Evolutionary conservation across 169 alveolate genomes (phyloP).

Genomic region (Eimeria maxima): DNA sequence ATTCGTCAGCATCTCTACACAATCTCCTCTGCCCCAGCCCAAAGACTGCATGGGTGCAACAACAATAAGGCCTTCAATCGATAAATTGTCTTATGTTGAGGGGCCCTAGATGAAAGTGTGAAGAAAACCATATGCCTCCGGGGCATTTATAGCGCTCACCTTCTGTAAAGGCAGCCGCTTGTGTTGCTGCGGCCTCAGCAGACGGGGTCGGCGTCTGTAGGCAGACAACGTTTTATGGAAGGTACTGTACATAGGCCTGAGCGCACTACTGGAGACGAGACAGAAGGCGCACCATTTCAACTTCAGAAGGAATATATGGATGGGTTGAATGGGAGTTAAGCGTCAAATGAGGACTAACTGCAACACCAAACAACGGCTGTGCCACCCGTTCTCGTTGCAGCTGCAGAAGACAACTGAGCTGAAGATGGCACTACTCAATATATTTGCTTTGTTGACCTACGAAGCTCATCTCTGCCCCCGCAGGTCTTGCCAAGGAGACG

Average conservation of each 20-base stretch:
- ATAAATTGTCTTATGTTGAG: slow-evolving; percentile 42
- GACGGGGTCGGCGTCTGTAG: not conserved
- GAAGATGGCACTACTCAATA: not conserved
- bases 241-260: not conserved
- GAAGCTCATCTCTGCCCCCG: slow-evolving; percentile 41
- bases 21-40: not conserved
- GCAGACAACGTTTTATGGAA: not conserved
- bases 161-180: not conserved
- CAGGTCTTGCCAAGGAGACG: not conserved
- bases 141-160: not conserved
- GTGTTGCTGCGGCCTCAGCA: slow-evolving; percentile 1
- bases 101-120: not conserved
- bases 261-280: not conserved
- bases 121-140: not conserved
- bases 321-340: not conserved
- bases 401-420: not conserved
- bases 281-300: not conserved
- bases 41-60: not conserved
- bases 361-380: not conserved
- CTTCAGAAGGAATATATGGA: not conserved
- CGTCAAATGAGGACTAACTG: not conserved
- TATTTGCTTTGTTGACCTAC: not conserved
- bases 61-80: not conserved
- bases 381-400: not conserved
- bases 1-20: not conserved